Evolutionary conservation across 2,329 filamentous ascomycete species (phyloP).

Genomic region (Stagonosporopsis tanaceti): DNA sequence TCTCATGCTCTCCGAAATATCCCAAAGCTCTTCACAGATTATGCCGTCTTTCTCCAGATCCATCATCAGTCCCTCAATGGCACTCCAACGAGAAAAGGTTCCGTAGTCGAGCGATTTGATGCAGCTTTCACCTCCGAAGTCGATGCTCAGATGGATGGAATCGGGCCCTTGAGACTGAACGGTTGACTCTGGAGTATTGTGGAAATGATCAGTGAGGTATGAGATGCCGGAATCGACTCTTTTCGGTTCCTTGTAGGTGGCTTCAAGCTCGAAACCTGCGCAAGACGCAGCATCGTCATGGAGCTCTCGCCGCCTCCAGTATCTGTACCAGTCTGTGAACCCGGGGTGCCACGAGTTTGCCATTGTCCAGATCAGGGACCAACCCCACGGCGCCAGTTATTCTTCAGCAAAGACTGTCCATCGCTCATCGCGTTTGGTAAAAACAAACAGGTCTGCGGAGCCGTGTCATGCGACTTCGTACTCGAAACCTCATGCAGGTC

Average conservation of each 20-base stretch:
- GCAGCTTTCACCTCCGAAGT: conserved; percentile 9
- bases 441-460: neutral
- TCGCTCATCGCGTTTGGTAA: neutral
- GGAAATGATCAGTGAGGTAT: neutral
- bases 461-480: neutral
- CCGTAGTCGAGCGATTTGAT: conserved; percentile 21
- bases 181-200: neutral
- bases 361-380: neutral
- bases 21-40: conserved; percentile 76
- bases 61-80: conserved; percentile 75
- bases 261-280: conserved; percentile 1
- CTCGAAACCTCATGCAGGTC: neutral
- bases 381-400: neutral
- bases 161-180: neutral
- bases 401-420: neutral
- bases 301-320: neutral
- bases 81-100: conserved; percentile 22
- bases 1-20: conserved; percentile 78
- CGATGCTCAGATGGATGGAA: conserved; percentile 1
- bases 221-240: neutral
- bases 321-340: neutral
- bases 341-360: neutral
- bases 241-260: neutral
- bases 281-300: neutral
- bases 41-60: conserved; percentile 91